phyloP scores from a whole-genome alignment of 192 early-diverging fungal genomes.

The Gamsiella multidivaricata region DNA sequence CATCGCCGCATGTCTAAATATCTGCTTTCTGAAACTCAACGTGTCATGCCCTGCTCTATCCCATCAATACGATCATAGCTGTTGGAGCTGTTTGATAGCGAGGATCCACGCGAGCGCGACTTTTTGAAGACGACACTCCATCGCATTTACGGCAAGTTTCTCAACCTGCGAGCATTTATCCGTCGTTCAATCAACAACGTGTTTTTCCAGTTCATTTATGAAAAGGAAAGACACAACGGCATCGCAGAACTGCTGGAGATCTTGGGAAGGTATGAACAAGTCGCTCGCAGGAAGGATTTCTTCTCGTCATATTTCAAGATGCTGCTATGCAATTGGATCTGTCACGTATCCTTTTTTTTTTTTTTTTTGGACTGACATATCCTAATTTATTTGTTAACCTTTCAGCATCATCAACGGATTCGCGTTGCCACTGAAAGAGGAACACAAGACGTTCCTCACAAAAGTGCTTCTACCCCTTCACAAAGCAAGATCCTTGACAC shows the following conservation, averaged over 20 bases:
- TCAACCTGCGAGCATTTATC: conserved; percentile 97
- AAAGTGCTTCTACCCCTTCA: conserved; percentile 95
- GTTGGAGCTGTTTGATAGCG: conserved; percentile 97
- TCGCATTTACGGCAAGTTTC: conserved; percentile 98
- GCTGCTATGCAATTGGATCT: background rate
- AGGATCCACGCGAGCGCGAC: conserved; percentile 98
- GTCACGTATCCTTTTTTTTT: background rate
- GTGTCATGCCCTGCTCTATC: background rate
- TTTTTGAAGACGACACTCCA: conserved; percentile 98
- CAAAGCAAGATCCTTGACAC: conserved; percentile 91
- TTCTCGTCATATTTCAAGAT: background rate
- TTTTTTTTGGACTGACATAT: background rate
- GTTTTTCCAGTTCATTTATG: conserved; percentile 98
- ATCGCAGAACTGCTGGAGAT: conserved; percentile 99
- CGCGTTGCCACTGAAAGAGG: conserved; percentile 97
- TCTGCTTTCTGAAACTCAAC: background rate
- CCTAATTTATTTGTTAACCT: conserved; percentile 1
- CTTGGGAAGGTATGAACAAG: conserved; percentile 83
- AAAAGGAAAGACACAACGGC: conserved; percentile 96
- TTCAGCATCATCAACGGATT: conserved; percentile 99
- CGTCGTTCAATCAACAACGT: conserved; percentile 98
- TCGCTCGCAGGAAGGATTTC: background rate
- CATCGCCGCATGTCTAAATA: conserved; percentile 5
- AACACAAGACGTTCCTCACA: conserved; percentile 96
- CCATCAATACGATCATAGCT: conserved; percentile 66